Evolutionary conservation across 306 rosid genomes (phyloP).

Genomic region (Phaseolus lunatus): DNA sequence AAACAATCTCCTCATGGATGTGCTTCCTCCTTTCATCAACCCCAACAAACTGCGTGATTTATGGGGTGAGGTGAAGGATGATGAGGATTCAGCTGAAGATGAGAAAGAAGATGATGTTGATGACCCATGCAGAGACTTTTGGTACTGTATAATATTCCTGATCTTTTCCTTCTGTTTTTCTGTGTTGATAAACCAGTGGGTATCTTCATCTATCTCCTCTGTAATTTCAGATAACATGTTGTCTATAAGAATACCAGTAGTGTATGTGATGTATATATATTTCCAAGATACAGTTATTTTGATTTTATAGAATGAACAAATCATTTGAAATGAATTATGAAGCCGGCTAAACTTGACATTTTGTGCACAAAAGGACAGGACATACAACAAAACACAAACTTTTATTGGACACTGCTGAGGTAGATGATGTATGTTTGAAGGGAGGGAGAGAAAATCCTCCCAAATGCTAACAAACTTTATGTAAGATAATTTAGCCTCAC

Average conservation of each 20-base stretch:
- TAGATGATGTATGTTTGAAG: constrained; percentile 44
- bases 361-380: constrained; percentile 14
- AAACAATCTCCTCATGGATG: constrained; percentile 80
- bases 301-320: constrained; percentile 41
- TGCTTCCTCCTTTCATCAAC: constrained; percentile 80
- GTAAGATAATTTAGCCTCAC: neutral
- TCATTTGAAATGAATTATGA: constrained; percentile 26
- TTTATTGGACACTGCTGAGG: constrained; percentile 6
- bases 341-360: constrained; percentile 63
- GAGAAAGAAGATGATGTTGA: constrained; percentile 44
- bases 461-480: constrained; percentile 21
- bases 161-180: constrained; percentile 62
- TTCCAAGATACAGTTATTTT: constrained; percentile 7
- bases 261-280: constrained; percentile 4
- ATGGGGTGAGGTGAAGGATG: constrained; percentile 49
- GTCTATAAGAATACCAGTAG: constrained; percentile 15
- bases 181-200: constrained; percentile 51
- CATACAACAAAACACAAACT: constrained; percentile 32
- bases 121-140: constrained; percentile 56
- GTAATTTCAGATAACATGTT: constrained; percentile 60
- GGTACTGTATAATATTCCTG: constrained; percentile 62
- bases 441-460: neutral
- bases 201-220: constrained; percentile 63
- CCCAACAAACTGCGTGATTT: constrained; percentile 62
- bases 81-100: constrained; percentile 49